Base-by-base conservation (phyloP, 2,329 filamentous ascomycete species). In the Xylogone sp. region DNA sequence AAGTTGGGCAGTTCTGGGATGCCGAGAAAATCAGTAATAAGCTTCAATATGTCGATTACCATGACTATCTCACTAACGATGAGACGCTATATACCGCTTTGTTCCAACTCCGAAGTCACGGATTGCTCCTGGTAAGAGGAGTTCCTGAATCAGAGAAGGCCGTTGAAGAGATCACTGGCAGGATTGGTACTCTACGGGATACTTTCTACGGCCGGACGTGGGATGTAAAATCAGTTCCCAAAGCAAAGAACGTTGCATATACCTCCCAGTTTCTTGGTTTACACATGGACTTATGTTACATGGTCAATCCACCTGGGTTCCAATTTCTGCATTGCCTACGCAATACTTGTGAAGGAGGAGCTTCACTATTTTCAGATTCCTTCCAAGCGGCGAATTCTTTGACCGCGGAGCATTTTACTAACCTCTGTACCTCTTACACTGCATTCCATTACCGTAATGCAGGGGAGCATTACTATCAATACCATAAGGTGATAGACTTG, bases 251-350 rank as follows among this genome's bases (percentile, higher is more conserved):
- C 66, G 88, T 97, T 3, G 93, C 94, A 9, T 91, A 97, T 71
- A 97, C 93, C 1, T 86, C 81, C 63, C 79, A 86, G 46, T 86
- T 85, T 63, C 82, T 97, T 1, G 89, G 88, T 16, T 84, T 97
- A 45, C 94, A 99, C 71, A 94, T 96, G 82, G 94, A 97, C 66
- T 78, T 97, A 42, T 77, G 97, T 50, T 97, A 97, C 71, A 86
- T 94, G 70, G 73, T 79, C 13, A 81, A 89, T 47, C 84, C 89
- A 2, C 93, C 93, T 0, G 83, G 86, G 27, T 82, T 94, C 48
- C 93, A 99, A 69, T 75, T 97, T 21, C 81, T 97, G 3, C 94
- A 97, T 71, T 97, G 91, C 64, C 76, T 97, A 42, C 81, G 87
- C 56, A 96, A 95, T 62, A 86, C 84, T 1, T 86, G 84, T 59